Evolutionary conservation across 2,329 filamentous ascomycete genomes (phyloP).

Genomic region (Fusarium domesticum): DNA sequence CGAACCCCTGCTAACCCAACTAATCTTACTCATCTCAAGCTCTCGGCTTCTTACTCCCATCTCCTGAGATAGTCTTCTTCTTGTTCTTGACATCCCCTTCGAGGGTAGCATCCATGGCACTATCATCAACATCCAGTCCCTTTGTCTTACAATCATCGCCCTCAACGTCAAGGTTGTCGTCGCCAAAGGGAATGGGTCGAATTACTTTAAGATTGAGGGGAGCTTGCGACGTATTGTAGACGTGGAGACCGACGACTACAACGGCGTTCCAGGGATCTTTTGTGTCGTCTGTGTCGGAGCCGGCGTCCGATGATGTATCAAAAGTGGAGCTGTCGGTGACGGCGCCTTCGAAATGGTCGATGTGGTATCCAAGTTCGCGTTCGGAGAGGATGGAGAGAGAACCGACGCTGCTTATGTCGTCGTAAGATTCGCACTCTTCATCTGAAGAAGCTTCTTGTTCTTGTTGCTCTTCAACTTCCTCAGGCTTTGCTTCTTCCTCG

Average conservation of each 20-base stretch:
- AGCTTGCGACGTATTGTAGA: slow-evolving; percentile 49
- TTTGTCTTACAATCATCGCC: slow-evolving; percentile 30
- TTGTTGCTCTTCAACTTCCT: slow-evolving; percentile 2
- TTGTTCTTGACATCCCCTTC: slow-evolving; percentile 33
- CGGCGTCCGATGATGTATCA: slow-evolving; percentile 38
- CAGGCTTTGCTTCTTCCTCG: neutral
- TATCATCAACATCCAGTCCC: slow-evolving; percentile 45
- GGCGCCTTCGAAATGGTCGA: slow-evolving; percentile 19
- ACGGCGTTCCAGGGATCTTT: slow-evolving; percentile 62
- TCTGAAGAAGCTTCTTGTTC: slow-evolving; percentile 17
- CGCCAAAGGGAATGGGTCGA: slow-evolving; percentile 35
- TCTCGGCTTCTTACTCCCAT: slow-evolving; percentile 6
- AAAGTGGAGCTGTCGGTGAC: slow-evolving; percentile 2
- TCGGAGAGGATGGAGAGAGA: slow-evolving; percentile 41
- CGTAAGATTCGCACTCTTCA: slow-evolving; percentile 22
- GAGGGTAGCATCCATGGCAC: slow-evolving; percentile 44
- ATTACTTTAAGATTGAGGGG: slow-evolving; percentile 40
- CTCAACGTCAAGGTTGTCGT: slow-evolving; percentile 23
- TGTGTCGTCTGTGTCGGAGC: slow-evolving; percentile 50
- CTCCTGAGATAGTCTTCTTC: slow-evolving; percentile 37
- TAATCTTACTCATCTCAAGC: neutral
- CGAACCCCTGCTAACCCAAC: too few relatives aligned
- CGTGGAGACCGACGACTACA: slow-evolving; percentile 58
- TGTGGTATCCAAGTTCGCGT: slow-evolving; percentile 37
- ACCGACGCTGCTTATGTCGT: slow-evolving; percentile 30